Evolutionary conservation across 352 stramenopile species (phyloP).

Genomic region (Salisapilia sapeloensis): DNA sequence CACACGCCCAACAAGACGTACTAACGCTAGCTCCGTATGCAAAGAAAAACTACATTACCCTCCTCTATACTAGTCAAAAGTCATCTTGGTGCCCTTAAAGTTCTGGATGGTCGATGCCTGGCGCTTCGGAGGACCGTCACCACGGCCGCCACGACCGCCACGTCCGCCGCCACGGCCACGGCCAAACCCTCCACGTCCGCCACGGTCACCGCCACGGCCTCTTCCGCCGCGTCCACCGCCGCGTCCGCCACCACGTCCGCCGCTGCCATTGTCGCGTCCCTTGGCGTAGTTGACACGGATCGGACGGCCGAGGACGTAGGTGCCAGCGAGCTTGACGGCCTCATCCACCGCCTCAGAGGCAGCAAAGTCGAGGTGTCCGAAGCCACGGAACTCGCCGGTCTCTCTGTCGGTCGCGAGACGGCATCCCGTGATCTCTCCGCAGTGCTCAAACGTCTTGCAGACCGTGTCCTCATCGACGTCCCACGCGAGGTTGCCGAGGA

Average conservation of each 20-base stretch:
- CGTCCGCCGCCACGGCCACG: conserved; percentile 15
- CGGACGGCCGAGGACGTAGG: conserved; percentile 81
- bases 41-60: conserved; percentile 1
- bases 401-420: conserved; percentile 93
- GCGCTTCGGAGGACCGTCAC: conserved; percentile 60
- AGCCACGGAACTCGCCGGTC: conserved; percentile 96
- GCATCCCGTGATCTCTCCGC: conserved; percentile 89
- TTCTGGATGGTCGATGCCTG: conserved; percentile 85
- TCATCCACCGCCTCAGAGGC: conserved; percentile 88
- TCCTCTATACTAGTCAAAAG: conserved; percentile 98
- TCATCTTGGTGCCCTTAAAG: conserved; percentile 93
- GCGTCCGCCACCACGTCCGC: conserved; percentile 17
- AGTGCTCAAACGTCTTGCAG: conserved; percentile 85
- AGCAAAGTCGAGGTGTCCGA: conserved; percentile 95
- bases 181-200: conserved; percentile 9
- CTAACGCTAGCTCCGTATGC: conserved; percentile 11
- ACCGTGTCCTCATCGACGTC: conserved; percentile 93
- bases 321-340: conserved; percentile 84
- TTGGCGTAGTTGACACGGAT: conserved; percentile 93
- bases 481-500: conserved; percentile 96
- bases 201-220: conserved; percentile 11
- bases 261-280: conserved; percentile 24
- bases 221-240: conserved; percentile 21
- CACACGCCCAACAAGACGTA: conserved; percentile 8
- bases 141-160: conserved; percentile 31